phyloP scores from a whole-genome alignment of 306 rosid species.

The Gastrolobium bilobum region DNA sequence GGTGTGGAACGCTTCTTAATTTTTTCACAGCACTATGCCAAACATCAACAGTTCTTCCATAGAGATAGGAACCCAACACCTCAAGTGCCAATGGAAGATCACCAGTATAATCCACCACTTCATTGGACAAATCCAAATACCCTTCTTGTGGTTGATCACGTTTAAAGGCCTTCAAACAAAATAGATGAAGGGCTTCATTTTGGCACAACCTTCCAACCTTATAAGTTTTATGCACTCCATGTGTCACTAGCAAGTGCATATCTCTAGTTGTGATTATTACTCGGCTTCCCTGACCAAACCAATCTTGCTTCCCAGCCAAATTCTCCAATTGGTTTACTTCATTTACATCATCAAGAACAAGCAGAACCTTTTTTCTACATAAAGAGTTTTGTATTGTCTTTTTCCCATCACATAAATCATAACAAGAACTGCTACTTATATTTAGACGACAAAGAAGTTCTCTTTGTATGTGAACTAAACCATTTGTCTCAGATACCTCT shows the following conservation, averaged over 20 bases:
- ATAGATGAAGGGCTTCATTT: slow-evolving; percentile 16
- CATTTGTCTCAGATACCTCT: slow-evolving; percentile 5
- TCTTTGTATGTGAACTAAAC: slow-evolving; percentile 30
- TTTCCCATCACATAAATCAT: background rate
- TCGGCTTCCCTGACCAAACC: slow-evolving; percentile 28
- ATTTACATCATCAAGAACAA: slow-evolving; percentile 26
- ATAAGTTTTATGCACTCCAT: background rate
- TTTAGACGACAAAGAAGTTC: background rate
- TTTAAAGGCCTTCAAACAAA: background rate
- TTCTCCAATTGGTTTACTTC: background rate
- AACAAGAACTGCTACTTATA: background rate
- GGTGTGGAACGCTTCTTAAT: background rate
- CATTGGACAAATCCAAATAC: background rate
- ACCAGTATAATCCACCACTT: background rate
- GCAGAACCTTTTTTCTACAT: background rate
- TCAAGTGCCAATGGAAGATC: slow-evolving; percentile 34
- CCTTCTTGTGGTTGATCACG: background rate
- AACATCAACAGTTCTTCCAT: background rate
- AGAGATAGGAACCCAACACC: slow-evolving; percentile 1
- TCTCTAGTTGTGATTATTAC: slow-evolving; percentile 39
- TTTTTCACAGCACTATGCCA: background rate
- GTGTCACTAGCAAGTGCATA: background rate
- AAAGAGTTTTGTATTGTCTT: background rate
- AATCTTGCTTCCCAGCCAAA: background rate
- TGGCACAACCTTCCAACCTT: background rate